Percentiles rank a stretch among this genome's conserved stretches.
phyloP scores from a whole-genome alignment of 1,284 basidiomycete genomes.

The Vanrija humicola region DNA sequence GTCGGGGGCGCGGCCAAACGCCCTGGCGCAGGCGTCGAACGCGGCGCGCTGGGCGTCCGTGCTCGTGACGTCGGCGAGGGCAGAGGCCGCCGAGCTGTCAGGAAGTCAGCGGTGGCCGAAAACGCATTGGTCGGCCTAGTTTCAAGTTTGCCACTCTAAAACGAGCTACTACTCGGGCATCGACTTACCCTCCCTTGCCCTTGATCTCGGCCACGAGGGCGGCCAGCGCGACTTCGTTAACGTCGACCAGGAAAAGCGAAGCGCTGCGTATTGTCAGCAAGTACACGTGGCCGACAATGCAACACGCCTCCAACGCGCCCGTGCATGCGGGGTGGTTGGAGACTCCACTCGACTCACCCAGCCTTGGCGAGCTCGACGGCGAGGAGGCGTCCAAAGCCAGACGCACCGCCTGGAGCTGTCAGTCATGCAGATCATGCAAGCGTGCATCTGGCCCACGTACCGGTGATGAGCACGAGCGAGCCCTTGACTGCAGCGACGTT shows the following conservation, averaged over 20 bases:
- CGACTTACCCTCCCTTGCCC: constrained; percentile 1
- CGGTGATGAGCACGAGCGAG: constrained; percentile 21
- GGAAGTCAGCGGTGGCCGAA: neutral
- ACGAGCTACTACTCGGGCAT: neutral
- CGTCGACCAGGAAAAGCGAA: constrained; percentile 22
- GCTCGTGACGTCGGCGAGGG: constrained; percentile 17
- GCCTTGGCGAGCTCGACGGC: constrained; percentile 9
- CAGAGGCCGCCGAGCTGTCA: neutral
- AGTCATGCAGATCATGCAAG: neutral
- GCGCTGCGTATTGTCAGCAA: neutral
- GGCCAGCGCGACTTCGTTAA: constrained; percentile 9
- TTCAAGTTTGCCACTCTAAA: neutral
- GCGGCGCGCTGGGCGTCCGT: constrained; percentile 8
- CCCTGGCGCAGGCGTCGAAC: constrained; percentile 13
- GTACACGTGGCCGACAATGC: too few relatives aligned
- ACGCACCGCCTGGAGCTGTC: constrained; percentile 15
- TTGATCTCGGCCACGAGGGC: neutral
- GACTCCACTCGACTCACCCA: constrained; percentile 8
- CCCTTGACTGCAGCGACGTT: constrained; percentile 4
- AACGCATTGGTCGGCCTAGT: neutral
- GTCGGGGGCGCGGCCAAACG: constrained; percentile 18
- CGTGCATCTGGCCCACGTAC: constrained; percentile 1
- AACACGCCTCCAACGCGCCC: too few relatives aligned
- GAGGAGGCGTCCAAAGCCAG: constrained; percentile 17
- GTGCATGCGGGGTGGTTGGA: too few relatives aligned